These are phyloP conservation scores for Hemileccinum rubropunctum DNA, from an alignment of 768 basidiomycete genomes.

Conservation along the genomic window DNA sequence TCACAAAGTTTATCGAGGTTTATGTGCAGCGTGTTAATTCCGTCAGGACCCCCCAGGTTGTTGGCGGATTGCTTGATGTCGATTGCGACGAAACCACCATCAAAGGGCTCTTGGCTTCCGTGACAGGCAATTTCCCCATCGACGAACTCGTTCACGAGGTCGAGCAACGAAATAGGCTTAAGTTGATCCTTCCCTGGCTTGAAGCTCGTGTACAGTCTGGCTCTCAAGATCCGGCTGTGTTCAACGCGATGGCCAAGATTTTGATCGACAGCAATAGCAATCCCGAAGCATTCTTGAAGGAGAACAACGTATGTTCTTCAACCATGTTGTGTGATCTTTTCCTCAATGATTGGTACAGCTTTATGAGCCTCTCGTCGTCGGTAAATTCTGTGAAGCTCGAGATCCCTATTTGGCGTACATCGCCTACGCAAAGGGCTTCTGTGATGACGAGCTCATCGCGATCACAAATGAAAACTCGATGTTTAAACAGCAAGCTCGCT, in stretches of 20 bases:
- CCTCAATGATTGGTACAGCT: constrained; percentile 46
- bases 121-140: constrained; percentile 96
- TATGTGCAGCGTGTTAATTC: constrained; percentile 99
- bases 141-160: constrained; percentile 98
- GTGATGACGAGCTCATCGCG: constrained; percentile 93
- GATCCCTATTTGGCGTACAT: constrained; percentile 99
- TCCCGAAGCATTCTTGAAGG: constrained; percentile 96
- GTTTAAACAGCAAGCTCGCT: constrained; percentile 99
- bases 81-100: constrained; percentile 97
- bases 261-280: constrained; percentile 99
- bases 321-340: background rate
- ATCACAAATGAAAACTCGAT: constrained; percentile 99
- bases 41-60: constrained; percentile 92
- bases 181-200: constrained; percentile 96
- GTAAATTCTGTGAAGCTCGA: constrained; percentile 98
- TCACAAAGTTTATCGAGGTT: constrained; percentile 98
- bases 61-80: constrained; percentile 94
- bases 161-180: constrained; percentile 92
- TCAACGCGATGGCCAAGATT: constrained; percentile 98
- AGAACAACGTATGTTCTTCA: constrained; percentile 78
- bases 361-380: constrained; percentile 95
- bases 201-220: constrained; percentile 93
- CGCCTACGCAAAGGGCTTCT: constrained; percentile 98
- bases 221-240: constrained; percentile 88
- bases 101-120: constrained; percentile 90